Percentiles rank a stretch among this genome's conserved stretches.
phyloP scores from a whole-genome alignment of 441 rosid species.

The Croton laevigatus region DNA sequence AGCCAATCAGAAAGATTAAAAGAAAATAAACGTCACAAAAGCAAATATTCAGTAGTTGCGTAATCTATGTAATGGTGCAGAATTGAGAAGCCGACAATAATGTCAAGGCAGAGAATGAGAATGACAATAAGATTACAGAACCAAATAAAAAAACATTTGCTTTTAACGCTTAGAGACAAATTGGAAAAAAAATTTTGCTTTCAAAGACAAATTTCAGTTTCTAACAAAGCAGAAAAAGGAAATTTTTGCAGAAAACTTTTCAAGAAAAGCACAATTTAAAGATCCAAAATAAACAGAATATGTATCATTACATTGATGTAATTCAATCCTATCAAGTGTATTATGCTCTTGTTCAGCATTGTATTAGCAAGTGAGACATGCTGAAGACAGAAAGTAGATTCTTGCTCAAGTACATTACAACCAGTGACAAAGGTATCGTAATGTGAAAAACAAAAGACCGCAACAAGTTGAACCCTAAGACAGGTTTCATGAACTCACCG shows the following conservation, averaged over 20 bases:
- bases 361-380: neutral
- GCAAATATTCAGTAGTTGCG: slow-evolving; percentile 11
- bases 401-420: neutral
- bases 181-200: slow-evolving; percentile 1
- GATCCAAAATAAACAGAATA: neutral
- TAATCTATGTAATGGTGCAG: slow-evolving; percentile 3
- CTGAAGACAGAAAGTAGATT: neutral
- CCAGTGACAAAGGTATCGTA: neutral
- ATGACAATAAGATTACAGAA: neutral
- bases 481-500: slow-evolving; percentile 50
- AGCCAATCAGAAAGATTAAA: slow-evolving; percentile 18
- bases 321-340: neutral
- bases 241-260: too few relatives aligned
- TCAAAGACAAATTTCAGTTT: neutral
- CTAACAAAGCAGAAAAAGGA: too few relatives aligned
- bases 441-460: slow-evolving; percentile 1
- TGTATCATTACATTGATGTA: neutral
- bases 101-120: slow-evolving; percentile 1
- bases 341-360: neutral
- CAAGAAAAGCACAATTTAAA: neutral
- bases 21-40: slow-evolving; percentile 4
- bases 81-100: slow-evolving; percentile 9
- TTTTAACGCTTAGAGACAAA: slow-evolving; percentile 5
- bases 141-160: slow-evolving; percentile 1
- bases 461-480: neutral